Percentiles rank a stretch among this genome's conserved stretches.
phyloP scores from a whole-genome alignment of 371 early-diverging fungal genomes.

The Syncephalastrum sp. region DNA sequence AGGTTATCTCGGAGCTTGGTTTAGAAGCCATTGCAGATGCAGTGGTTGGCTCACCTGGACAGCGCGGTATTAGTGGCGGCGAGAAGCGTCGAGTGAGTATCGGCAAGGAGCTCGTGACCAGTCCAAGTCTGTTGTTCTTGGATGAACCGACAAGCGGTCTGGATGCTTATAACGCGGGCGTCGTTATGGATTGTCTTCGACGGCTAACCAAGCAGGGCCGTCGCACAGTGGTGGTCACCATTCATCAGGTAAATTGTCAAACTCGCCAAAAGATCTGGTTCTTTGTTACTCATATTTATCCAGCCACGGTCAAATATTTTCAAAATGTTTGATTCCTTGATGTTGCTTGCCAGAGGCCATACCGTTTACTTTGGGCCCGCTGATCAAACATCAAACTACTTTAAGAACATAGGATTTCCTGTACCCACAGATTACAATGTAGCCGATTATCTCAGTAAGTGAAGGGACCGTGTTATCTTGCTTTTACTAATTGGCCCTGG shows the following conservation, averaged over 20 bases:
- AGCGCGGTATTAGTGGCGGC: slow-evolving; percentile 89
- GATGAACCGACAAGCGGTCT: slow-evolving; percentile 92
- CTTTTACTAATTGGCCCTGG: background rate
- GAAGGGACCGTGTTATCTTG: background rate
- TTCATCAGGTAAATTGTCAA: slow-evolving; percentile 60
- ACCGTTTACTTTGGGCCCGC: slow-evolving; percentile 68
- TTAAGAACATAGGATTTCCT: slow-evolving; percentile 58
- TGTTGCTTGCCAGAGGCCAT: slow-evolving; percentile 72
- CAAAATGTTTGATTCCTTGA: slow-evolving; percentile 75
- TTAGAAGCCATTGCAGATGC: slow-evolving; percentile 64
- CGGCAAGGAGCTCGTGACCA: slow-evolving; percentile 85
- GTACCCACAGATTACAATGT: slow-evolving; percentile 80
- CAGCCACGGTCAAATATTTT: slow-evolving; percentile 83
- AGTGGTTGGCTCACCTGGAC: slow-evolving; percentile 63
- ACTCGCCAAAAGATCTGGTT: background rate
- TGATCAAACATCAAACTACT: slow-evolving; percentile 38
- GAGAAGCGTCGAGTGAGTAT: slow-evolving; percentile 94
- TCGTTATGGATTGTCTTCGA: slow-evolving; percentile 74
- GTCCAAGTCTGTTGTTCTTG: slow-evolving; percentile 81
- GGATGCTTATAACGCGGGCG: slow-evolving; percentile 84
- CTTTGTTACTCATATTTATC: background rate
- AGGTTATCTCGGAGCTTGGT: slow-evolving; percentile 71
- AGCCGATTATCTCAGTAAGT: slow-evolving; percentile 71
- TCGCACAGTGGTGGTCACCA: slow-evolving; percentile 76
- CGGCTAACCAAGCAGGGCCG: slow-evolving; percentile 59